Base-by-base conservation (phyloP, 2,329 filamentous ascomycete species). In the Fusarium sp. region DNA sequence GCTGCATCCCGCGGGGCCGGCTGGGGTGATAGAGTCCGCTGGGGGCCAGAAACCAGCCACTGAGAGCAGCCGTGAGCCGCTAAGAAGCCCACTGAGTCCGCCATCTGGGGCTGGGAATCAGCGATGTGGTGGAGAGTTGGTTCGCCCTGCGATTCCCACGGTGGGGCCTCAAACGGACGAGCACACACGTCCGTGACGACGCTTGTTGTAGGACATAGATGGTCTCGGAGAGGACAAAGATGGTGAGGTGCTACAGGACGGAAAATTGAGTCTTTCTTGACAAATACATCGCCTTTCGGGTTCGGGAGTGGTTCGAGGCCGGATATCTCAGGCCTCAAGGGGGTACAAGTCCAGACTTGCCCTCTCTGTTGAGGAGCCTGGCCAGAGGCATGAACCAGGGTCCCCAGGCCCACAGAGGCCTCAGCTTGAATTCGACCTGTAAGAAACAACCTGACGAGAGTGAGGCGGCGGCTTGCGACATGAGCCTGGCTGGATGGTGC, bases 141-240 rank as follows among this genome's bases (percentile, higher is more conserved):
- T 79, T 76, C 75, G 76, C 76, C 76, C 68, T 78, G 72, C 58
- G 61, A 54, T 75, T 65, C 63, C 68, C 54, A 52, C 43, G 47
- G 66, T 56, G 64, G 60, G 63, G 71, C 66, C 69, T 78, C 62
- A 72, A 67, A 70, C 57, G 60, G 57, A 63, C 68, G 47, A 45
- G 30, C 35, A 32, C 47, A 52, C 50, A 45, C 45, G 43, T 40
- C 59, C 33, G 32, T 68, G 40, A 59, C 37, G 45, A 50, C 30
- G 8, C 37, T n/a, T 10, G 7, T 58, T 50, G 40, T 59, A 59
- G 56, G 47, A 59, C 65, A 62, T 32, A 54, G 47, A 54, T 47
- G 43, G 45, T 62, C 22, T 35, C 54, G 62, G 57, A 38, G 58
- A 30, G 43, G 15, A 56, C 59, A 40, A 61, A 70, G 11, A 62